Evolutionary conservation across 257 asterid species (phyloP).

Genomic region (Dorcoceras hygrometricum): DNA sequence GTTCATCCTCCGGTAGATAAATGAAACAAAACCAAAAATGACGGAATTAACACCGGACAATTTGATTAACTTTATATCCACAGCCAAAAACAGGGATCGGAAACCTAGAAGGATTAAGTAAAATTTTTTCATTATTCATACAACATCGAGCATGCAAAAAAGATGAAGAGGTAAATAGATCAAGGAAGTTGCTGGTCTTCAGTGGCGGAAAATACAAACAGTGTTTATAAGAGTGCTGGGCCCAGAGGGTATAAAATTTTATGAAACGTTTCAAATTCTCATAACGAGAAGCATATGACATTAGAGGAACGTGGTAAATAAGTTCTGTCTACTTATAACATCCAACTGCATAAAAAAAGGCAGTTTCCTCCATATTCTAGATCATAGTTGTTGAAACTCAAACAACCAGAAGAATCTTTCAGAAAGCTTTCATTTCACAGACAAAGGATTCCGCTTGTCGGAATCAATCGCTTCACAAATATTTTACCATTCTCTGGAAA

Average conservation of each 20-base stretch:
- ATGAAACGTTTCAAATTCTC: neutral
- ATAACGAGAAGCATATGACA: neutral
- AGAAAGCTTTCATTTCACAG: neutral
- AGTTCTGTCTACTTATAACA: neutral
- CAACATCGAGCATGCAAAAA: too few species aligned
- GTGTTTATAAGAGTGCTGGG: neutral
- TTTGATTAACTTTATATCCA: too few species aligned
- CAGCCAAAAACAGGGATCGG: neutral
- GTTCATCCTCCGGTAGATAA: neutral
- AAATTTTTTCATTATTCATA: neutral
- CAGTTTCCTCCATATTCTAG: neutral
- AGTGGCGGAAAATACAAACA: neutral
- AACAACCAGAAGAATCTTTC: neutral
- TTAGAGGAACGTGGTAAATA: too few species aligned
- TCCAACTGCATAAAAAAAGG: neutral
- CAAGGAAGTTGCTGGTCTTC: neutral
- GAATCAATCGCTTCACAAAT: conserved; percentile 22
- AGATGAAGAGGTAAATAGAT: neutral
- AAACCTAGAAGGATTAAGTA: neutral
- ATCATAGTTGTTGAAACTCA: neutral
- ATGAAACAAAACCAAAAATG: neutral
- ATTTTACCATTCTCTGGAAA: conserved; percentile 10
- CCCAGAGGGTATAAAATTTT: neutral
- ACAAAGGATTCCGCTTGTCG: neutral
- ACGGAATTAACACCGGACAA: neutral